Evolutionary conservation across 2,329 filamentous ascomycete genomes (phyloP).

Genomic region (Talaromyces sp.): DNA sequence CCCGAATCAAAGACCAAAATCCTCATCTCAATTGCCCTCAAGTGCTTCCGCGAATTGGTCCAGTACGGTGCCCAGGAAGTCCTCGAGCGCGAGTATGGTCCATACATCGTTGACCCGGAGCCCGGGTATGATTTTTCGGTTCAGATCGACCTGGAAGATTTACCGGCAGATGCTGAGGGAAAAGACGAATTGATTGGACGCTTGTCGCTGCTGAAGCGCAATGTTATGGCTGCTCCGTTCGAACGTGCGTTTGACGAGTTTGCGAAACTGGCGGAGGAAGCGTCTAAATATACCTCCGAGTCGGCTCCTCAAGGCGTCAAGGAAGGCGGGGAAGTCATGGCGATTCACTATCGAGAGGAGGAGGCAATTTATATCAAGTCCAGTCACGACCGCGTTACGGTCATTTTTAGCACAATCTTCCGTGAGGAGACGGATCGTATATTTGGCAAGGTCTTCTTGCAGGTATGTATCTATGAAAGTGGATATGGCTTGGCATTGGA

Average conservation of each 20-base stretch:
- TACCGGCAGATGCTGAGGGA: slow-evolving; percentile 80
- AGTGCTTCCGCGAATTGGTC: slow-evolving; percentile 89
- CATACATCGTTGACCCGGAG: slow-evolving; percentile 83
- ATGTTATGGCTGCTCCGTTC: slow-evolving; percentile 97
- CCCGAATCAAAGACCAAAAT: slow-evolving; percentile 93
- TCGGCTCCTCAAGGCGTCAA: slow-evolving; percentile 84
- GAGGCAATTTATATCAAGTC: slow-evolving; percentile 99
- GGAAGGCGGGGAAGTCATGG: slow-evolving; percentile 89
- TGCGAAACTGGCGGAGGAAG: slow-evolving; percentile 78
- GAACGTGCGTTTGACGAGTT: slow-evolving; percentile 95
- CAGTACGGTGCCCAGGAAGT: slow-evolving; percentile 90
- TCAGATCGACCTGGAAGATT: slow-evolving; percentile 77
- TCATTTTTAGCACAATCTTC: slow-evolving; percentile 99
- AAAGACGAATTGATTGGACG: slow-evolving; percentile 81
- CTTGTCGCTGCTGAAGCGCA: slow-evolving; percentile 90
- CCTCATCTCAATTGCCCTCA: slow-evolving; percentile 87
- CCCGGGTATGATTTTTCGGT: slow-evolving; percentile 95
- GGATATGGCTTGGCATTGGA: too few species aligned
- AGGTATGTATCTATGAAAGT: slow-evolving; percentile 40
- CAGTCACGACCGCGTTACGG: slow-evolving; percentile 92
- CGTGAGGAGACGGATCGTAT: slow-evolving; percentile 95
- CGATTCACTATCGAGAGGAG: slow-evolving; percentile 97
- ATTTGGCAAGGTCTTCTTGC: slow-evolving; percentile 96
- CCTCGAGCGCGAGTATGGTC: slow-evolving; percentile 88
- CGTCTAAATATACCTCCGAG: slow-evolving; percentile 88